phyloP scores from a whole-genome alignment of 352 stramenopile genomes.

The Phytophthora meadii region DNA sequence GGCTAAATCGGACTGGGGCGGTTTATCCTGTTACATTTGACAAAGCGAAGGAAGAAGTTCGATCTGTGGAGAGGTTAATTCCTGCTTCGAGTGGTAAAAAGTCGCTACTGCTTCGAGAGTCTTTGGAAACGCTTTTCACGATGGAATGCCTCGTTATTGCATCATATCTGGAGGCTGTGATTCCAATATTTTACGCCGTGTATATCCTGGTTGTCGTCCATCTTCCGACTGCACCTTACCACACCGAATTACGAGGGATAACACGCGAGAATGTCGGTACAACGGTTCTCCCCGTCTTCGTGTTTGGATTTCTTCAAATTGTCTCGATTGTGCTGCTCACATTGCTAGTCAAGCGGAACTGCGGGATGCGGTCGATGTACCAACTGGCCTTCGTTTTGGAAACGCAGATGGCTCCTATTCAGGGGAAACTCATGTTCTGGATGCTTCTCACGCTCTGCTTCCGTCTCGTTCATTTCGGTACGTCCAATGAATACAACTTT shows the following conservation, averaged over 20 bases:
- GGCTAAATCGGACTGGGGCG: conserved; percentile 1
- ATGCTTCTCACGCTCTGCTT: conserved; percentile 21
- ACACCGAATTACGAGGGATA: conserved; percentile 33
- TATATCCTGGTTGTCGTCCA: conserved; percentile 23
- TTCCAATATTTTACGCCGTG: conserved; percentile 37
- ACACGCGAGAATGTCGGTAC: neutral
- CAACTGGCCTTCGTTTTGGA: conserved; percentile 32
- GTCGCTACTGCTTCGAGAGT: conserved; percentile 8
- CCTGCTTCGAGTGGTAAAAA: neutral
- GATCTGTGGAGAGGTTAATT: neutral
- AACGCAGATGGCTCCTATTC: conserved; percentile 21
- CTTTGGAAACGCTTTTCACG: conserved; percentile 30
- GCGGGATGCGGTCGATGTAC: conserved; percentile 18
- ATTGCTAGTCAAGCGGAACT: conserved; percentile 15
- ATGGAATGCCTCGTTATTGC: conserved; percentile 41
- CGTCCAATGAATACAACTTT: neutral
- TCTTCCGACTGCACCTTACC: conserved; percentile 34
- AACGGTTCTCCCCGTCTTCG: conserved; percentile 18
- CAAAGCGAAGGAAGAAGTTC: neutral
- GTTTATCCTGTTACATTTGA: conserved; percentile 6
- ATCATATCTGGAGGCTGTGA: conserved; percentile 45
- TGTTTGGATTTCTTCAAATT: conserved; percentile 30
- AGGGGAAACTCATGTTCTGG: conserved; percentile 38
- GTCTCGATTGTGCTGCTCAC: conserved; percentile 22
- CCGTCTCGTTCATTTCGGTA: conserved; percentile 29